phyloP scores from a whole-genome alignment of 371 early-diverging fungal genomes.

The Mortierella sp. region DNA sequence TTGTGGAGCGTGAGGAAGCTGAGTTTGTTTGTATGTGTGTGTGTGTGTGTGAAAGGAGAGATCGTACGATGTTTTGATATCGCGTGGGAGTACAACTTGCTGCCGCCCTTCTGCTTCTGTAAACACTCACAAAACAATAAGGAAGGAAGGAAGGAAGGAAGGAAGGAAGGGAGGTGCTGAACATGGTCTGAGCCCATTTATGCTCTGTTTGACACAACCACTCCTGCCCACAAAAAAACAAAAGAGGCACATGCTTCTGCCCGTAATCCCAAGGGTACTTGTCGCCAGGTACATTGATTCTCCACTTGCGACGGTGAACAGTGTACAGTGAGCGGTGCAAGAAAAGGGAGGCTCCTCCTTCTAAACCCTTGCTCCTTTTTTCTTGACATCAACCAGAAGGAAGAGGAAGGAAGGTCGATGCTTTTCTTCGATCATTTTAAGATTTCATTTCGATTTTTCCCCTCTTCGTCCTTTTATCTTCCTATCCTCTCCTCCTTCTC shows the following conservation, averaged over 20 bases:
- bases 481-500: background rate
- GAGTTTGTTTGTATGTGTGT: background rate
- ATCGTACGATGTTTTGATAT: slow-evolving; percentile 14
- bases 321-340: background rate
- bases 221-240: background rate
- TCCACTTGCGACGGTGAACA: background rate
- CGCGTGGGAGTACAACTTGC: background rate
- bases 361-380: background rate
- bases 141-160: background rate
- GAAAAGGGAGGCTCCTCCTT: background rate
- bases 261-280: background rate
- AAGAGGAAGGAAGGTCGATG: slow-evolving; percentile 3
- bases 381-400: background rate
- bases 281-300: background rate
- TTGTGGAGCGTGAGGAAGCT: background rate
- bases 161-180: background rate
- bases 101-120: background rate
- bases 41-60: background rate
- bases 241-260: slow-evolving; percentile 2
- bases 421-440: background rate
- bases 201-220: background rate
- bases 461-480: background rate
- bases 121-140: background rate
- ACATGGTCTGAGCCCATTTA: slow-evolving; percentile 5
- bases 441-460: background rate